These are phyloP conservation scores for Ogataea pini DNA, from an alignment of 805 yeast genomes.

Conservation along the genomic window DNA sequence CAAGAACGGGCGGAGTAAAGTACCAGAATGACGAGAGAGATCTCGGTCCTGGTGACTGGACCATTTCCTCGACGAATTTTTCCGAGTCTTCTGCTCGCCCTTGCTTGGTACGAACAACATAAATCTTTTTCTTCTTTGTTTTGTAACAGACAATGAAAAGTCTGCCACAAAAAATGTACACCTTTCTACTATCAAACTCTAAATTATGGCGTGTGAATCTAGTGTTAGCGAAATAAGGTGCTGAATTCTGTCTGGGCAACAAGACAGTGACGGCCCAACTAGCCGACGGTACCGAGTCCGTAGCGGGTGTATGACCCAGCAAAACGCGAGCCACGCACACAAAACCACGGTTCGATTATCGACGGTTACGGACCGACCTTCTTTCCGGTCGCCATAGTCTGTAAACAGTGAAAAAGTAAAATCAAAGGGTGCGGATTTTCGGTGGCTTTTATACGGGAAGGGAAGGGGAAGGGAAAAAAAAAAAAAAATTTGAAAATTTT, in stretches of 20 bases:
- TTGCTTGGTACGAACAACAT: too few species aligned
- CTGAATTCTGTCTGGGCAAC: slow-evolving; percentile 22
- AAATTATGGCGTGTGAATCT: slow-evolving; percentile 33
- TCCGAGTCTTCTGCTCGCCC: too few species aligned
- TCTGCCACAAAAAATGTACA: slow-evolving; percentile 26
- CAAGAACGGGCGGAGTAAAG: background rate
- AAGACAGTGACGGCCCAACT: slow-evolving; percentile 9
- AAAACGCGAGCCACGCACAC: slow-evolving; percentile 9
- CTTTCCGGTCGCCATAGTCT: background rate
- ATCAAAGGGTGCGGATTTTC: background rate
- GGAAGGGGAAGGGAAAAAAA: background rate
- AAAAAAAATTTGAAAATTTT: slow-evolving; percentile 2
- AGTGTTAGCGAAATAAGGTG: slow-evolving; percentile 43
- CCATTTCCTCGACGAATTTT: too few species aligned
- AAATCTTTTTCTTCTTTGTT: too few species aligned
- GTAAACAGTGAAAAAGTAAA: background rate
- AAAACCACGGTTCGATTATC: background rate
- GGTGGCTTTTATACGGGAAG: background rate
- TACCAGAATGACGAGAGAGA: background rate
- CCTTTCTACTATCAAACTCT: slow-evolving; percentile 43
- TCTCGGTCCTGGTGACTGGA: too few species aligned
- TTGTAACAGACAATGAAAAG: too few species aligned
- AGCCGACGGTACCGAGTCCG: background rate
- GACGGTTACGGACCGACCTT: slow-evolving; percentile 4
- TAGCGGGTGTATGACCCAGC: slow-evolving; percentile 2